Evolutionary conservation across 2,329 filamentous ascomycete genomes (phyloP), one percentile per base, ranked within the genome.

Genomic region (Venturiaceae sp.): DNA sequence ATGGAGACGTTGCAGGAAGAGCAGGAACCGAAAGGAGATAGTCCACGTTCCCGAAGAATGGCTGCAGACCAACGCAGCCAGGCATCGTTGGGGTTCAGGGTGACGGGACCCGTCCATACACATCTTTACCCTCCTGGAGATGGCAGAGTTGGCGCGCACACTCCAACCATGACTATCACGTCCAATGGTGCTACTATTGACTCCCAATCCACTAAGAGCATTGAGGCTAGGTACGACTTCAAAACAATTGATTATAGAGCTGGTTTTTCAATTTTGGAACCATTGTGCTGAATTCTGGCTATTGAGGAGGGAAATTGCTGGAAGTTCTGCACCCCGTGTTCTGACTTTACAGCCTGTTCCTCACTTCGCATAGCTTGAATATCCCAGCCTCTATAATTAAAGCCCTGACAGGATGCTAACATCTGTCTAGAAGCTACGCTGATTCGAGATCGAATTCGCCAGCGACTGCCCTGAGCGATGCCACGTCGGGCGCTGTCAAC

Each of bases 1-100:
- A 56, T 56, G 53, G 53, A 56, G 30, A 56, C 53, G 14, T 39
- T 56, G 34, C 30, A 39, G 23, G 53, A 56, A 28, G 53, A 56
- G 32, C 53, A 41, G 23, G 28, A 36, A 34, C 26, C 53, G n/a
- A 37, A 21, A 28, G 28, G 21, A n/a, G 53, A 44, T 9, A 39
- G 19, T 39, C 34, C 34, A 56, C 21, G 26, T 13, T 34, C 52
- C 13, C 52, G 30, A 28, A 34, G 34, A 21, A 34, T 14, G 30
- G 34, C 16, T 13, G 32, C 34, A 13, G 34, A 37, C 14, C 21
- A 19, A 54, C 52, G 14, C 52, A 21, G 52, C 34, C 34, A 21
- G 52, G 14, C 50, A 33, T 30, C 19, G 33, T 7, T 44, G 30
- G 30, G 19, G 34, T 21, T 14, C 21, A 13, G 50, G 34, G 16